Percentiles rank a stretch among this genome's conserved stretches.
phyloP scores from a whole-genome alignment of 2,329 filamentous ascomycete genomes.

The Sclerotinia subarctica region DNA sequence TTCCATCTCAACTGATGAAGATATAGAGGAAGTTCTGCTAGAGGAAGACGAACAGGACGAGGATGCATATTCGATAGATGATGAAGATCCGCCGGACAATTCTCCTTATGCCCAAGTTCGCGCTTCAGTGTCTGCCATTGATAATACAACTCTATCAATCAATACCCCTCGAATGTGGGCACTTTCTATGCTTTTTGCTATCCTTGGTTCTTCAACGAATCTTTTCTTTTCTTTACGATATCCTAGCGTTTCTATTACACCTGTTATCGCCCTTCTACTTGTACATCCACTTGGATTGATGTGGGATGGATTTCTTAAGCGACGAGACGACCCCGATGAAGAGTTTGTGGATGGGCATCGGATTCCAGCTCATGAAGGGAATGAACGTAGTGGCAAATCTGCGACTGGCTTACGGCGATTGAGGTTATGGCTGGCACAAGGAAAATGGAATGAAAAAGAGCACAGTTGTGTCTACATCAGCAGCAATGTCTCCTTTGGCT shows the following conservation, averaged over 20 bases:
- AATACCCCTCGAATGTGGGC: conserved; percentile 87
- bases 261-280: conserved; percentile 80
- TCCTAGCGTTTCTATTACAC: conserved; percentile 84
- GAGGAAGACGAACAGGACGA: conserved; percentile 36
- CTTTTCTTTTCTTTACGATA: conserved; percentile 88
- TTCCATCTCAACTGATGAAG: conserved; percentile 32
- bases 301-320: conserved; percentile 72
- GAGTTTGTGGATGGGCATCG: conserved; percentile 53
- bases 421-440: conserved; percentile 74
- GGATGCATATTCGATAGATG: conserved; percentile 42
- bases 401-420: conserved; percentile 41
- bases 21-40: conserved; percentile 40
- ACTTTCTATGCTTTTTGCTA: conserved; percentile 73
- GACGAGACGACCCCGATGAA: conserved; percentile 51
- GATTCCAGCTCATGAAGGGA: conserved; percentile 22
- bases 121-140: conserved; percentile 72
- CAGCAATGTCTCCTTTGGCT: conserved; percentile 86
- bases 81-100: conserved; percentile 60
- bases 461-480: conserved; percentile 86
- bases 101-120: conserved; percentile 77
- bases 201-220: conserved; percentile 79
- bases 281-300: conserved; percentile 79
- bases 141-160: conserved; percentile 75
- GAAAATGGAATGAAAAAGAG: conserved; percentile 83
- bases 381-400: conserved; percentile 14